These are phyloP conservation scores for Vanilla planifolia DNA, from an alignment of 106 monocot species.

Conservation along the genomic window DNA sequence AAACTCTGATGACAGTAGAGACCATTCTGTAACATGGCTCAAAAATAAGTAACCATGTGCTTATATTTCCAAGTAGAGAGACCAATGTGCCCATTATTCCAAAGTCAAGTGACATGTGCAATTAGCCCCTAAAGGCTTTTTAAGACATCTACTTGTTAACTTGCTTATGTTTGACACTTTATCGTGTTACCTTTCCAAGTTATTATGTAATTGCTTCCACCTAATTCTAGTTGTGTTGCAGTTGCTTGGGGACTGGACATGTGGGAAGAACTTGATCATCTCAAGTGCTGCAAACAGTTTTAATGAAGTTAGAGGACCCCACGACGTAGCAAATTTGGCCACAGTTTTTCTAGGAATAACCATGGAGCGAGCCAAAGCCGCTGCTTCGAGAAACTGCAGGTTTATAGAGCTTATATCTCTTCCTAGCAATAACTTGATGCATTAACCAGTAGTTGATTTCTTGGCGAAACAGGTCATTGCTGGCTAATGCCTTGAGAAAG, in stretches of 20 bases:
- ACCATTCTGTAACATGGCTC: no score
- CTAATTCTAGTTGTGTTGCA: constrained; percentile 19
- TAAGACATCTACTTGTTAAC: no score
- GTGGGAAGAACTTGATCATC: constrained; percentile 81
- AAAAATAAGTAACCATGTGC: no score
- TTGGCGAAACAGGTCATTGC: constrained; percentile 36
- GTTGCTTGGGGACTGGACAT: constrained; percentile 73
- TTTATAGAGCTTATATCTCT: constrained; percentile 12
- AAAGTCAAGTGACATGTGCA: no score
- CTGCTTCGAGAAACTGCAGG: constrained; percentile 78
- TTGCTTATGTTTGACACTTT: no score
- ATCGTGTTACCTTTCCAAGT: no score
- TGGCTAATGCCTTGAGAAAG: constrained; percentile 60
- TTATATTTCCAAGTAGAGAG: no score
- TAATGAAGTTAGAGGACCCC: constrained; percentile 79
- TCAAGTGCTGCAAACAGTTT: constrained; percentile 69
- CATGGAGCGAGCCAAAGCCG: constrained; percentile 66
- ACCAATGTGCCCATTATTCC: no score
- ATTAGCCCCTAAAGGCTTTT: no score
- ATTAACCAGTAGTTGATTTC: background rate
- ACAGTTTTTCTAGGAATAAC: constrained; percentile 67
- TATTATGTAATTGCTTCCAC: no score
- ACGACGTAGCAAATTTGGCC: constrained; percentile 68
- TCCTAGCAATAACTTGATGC: background rate
- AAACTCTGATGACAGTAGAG: no score